phyloP scores from a whole-genome alignment of 2,329 filamentous ascomycete genomes.

The Pseudogymnoascus sp. region DNA sequence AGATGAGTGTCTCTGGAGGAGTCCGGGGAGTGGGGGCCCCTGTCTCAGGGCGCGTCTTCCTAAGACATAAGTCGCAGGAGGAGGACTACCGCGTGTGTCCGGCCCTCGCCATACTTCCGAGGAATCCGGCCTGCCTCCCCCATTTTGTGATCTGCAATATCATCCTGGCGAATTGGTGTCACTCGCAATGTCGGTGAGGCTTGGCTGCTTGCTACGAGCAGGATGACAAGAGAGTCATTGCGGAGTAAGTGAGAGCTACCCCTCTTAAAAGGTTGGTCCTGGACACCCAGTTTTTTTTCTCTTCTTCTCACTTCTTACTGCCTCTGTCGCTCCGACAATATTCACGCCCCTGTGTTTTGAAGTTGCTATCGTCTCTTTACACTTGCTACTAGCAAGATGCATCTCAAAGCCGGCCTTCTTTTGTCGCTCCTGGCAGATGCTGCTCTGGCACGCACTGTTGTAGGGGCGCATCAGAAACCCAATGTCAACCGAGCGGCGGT shows the following conservation, averaged over 20 bases:
- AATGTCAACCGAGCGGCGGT: constrained; percentile 12
- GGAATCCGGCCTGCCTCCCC: not conserved
- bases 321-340: not conserved
- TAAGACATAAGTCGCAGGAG: not conserved
- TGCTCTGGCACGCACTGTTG: not conserved
- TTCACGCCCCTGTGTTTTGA: not conserved
- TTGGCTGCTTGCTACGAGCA: not conserved
- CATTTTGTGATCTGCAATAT: constrained; percentile 1
- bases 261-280: not conserved
- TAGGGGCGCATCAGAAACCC: not conserved
- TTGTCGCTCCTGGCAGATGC: not conserved
- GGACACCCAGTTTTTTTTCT: not conserved
- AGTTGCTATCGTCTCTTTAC: not conserved
- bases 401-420: not conserved
- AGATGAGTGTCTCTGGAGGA: not conserved
- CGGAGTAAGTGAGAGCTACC: not conserved
- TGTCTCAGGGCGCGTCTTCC: not conserved
- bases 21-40: not conserved
- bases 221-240: not conserved
- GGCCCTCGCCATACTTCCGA: not conserved
- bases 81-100: not conserved
- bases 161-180: not conserved
- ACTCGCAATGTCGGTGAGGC: not conserved
- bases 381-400: not conserved
- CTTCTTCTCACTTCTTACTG: not conserved